Evolutionary conservation across 148 eudicot genomes (phyloP).

Genomic region (Talinum fruticosum): DNA sequence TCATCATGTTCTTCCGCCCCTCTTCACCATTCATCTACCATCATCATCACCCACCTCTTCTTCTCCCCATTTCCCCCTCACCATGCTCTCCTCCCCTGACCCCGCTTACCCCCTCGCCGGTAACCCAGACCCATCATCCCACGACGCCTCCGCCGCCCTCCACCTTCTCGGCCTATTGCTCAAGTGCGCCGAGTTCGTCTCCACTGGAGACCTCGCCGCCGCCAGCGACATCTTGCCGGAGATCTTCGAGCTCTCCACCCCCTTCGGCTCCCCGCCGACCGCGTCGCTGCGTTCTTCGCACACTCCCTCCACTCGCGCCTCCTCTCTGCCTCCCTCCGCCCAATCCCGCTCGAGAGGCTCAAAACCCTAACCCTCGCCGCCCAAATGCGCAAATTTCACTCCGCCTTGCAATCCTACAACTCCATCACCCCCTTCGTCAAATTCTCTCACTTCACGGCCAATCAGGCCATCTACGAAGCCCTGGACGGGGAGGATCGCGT

Average conservation of each 20-base stretch:
- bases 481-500: constrained; percentile 50
- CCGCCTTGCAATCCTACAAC: constrained; percentile 64
- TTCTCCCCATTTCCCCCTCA: background rate
- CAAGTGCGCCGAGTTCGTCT: constrained; percentile 67
- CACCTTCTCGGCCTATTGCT: constrained; percentile 56
- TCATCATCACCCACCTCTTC: background rate
- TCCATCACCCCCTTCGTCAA: constrained; percentile 58
- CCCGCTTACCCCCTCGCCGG: background rate
- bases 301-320: constrained; percentile 55
- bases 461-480: constrained; percentile 72
- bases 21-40: background rate
- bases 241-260: constrained; percentile 56
- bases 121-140: background rate
- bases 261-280: constrained; percentile 64
- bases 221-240: constrained; percentile 54
- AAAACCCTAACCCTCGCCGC: constrained; percentile 27
- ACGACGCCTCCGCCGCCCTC: constrained; percentile 13
- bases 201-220: constrained; percentile 42
- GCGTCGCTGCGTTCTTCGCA: constrained; percentile 75
- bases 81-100: background rate
- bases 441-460: constrained; percentile 84
- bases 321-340: constrained; percentile 34
- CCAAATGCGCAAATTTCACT: constrained; percentile 38
- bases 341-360: constrained; percentile 17
- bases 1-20: background rate